Evolutionary conservation across 140 eudicot genomes (phyloP).

Genomic region (Bidens hawaiensis): DNA sequence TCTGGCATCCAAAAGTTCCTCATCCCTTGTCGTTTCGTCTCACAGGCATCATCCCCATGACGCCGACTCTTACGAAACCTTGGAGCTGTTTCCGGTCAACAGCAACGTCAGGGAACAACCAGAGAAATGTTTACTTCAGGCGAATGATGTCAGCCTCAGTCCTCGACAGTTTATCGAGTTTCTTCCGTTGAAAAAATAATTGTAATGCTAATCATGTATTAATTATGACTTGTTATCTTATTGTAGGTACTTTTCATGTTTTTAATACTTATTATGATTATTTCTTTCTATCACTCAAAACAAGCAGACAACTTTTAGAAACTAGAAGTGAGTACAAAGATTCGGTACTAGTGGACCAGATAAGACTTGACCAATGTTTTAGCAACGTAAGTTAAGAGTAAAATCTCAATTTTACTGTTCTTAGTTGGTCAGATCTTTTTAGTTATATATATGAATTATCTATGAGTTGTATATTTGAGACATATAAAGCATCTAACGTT

Average conservation of each 20-base stretch:
- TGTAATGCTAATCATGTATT: background rate
- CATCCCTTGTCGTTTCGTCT: conserved; percentile 18
- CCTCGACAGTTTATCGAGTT: conserved; percentile 63
- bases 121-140: conserved; percentile 23
- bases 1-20: background rate
- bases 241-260: background rate
- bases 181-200: conserved; percentile 62
- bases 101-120: background rate
- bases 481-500: no score
- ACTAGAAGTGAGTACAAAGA: no score
- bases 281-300: no score
- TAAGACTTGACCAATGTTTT: no score
- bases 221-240: conserved; percentile 12
- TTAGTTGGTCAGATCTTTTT: no score
- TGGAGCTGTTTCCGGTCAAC: conserved; percentile 59
- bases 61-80: conserved; percentile 40
- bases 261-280: no score
- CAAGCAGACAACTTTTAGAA: no score
- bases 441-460: no score
- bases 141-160: conserved; percentile 9
- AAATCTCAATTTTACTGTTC: no score
- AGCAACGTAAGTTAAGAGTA: no score
- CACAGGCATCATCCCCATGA: background rate
- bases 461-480: no score
- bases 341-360: no score